phyloP scores from a whole-genome alignment of 306 rosid genomes.

The Alnus rubra region DNA sequence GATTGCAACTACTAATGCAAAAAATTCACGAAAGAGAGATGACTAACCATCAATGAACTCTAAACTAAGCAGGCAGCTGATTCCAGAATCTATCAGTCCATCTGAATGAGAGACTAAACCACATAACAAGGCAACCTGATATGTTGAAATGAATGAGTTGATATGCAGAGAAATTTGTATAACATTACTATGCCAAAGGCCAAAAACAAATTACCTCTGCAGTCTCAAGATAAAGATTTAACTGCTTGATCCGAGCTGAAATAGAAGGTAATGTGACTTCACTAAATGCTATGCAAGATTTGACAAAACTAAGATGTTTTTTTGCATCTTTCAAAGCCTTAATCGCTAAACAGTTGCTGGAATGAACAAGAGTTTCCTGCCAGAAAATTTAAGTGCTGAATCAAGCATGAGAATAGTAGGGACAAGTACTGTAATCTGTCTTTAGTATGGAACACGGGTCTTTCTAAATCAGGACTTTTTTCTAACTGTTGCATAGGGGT shows the following conservation, averaged over 20 bases:
- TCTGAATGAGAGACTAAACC: constrained; percentile 82
- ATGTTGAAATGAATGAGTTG: constrained; percentile 29
- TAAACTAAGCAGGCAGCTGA: constrained; percentile 58
- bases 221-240: constrained; percentile 87
- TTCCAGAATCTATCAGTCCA: constrained; percentile 71
- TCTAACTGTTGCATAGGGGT: constrained; percentile 8
- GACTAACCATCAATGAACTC: constrained; percentile 66
- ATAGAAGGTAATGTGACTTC: constrained; percentile 92
- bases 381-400: constrained; percentile 35
- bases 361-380: constrained; percentile 87
- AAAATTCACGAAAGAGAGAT: constrained; percentile 25
- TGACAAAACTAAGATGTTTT: constrained; percentile 56
- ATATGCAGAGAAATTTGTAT: constrained; percentile 14
- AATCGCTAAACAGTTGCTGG: constrained; percentile 75
- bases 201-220: constrained; percentile 61
- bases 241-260: constrained; percentile 54
- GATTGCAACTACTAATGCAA: constrained; percentile 15
- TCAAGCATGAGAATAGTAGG: constrained; percentile 18
- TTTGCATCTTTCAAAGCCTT: constrained; percentile 57
- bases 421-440: neutral
- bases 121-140: constrained; percentile 71
- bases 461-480: constrained; percentile 12
- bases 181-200: constrained; percentile 16
- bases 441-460: neutral
- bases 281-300: constrained; percentile 82